A percentile compares a stretch with the other conserved stretches of the same genome.
phyloP scores from a whole-genome alignment of 2,329 filamentous ascomycete species.

The Diaporthe capsici region DNA sequence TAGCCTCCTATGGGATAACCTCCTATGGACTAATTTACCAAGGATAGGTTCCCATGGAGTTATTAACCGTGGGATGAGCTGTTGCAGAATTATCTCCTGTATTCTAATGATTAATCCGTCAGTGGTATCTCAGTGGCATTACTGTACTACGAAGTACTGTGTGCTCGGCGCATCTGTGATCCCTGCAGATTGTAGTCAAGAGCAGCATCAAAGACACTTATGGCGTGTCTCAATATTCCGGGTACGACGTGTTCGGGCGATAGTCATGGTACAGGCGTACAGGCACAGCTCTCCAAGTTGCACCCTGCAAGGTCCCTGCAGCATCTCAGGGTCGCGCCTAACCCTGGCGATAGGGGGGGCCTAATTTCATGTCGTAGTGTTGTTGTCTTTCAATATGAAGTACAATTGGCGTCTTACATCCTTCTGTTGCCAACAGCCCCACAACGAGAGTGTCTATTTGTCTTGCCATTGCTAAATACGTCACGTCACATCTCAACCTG shows the following conservation, averaged over 20 bases:
- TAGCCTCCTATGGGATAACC: neutral
- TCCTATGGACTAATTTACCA: no score
- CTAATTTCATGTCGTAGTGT: neutral
- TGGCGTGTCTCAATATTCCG: neutral
- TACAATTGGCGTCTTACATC: neutral
- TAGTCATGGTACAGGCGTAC: neutral
- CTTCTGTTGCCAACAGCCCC: neutral
- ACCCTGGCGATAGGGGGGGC: neutral
- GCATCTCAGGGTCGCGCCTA: neutral
- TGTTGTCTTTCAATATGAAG: neutral
- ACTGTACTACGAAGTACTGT: neutral
- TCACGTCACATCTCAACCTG: neutral
- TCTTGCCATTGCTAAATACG: neutral
- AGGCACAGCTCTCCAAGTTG: neutral
- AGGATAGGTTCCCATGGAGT: no score
- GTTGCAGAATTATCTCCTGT: neutral
- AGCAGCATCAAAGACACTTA: constrained; percentile 11
- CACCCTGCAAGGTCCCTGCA: neutral
- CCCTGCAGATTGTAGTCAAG: neutral
- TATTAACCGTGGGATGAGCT: neutral
- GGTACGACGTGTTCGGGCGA: constrained; percentile 15
- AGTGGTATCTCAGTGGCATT: neutral
- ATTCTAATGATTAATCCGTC: neutral
- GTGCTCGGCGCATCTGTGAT: neutral
- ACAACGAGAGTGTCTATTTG: neutral